These are phyloP conservation scores for Imleria badia DNA, from an alignment of 768 basidiomycete genomes.

Conservation along the genomic window DNA sequence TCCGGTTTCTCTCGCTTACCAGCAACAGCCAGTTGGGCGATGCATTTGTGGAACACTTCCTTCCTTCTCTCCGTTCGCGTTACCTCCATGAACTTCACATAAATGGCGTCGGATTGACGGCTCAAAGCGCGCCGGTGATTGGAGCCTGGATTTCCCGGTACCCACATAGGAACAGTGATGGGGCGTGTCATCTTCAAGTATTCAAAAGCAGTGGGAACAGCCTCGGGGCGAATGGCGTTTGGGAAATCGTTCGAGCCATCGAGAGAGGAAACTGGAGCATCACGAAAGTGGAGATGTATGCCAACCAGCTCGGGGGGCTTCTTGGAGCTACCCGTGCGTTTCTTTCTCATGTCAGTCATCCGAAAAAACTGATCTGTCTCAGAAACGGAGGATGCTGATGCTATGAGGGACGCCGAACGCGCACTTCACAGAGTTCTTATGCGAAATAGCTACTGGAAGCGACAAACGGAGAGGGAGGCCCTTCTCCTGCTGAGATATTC, in stretches of 20 bases:
- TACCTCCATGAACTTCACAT: constrained; percentile 53
- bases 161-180: constrained; percentile 5
- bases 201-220: constrained; percentile 60
- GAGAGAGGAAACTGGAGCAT: constrained; percentile 51
- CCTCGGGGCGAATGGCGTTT: constrained; percentile 47
- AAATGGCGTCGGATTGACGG: constrained; percentile 46
- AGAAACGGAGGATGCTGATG: constrained; percentile 21
- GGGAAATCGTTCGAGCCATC: constrained; percentile 48
- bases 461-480: constrained; percentile 47
- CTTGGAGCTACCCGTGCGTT: constrained; percentile 8
- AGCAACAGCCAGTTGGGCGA: constrained; percentile 50
- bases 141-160: constrained; percentile 48
- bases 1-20: constrained; percentile 51
- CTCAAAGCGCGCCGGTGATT: constrained; percentile 43
- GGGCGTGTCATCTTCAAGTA: constrained; percentile 42
- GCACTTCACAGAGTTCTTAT: constrained; percentile 38
- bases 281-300: constrained; percentile 47
- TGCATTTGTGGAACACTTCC: constrained; percentile 46
- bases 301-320: constrained; percentile 36
- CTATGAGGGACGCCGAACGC: constrained; percentile 37
- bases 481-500: constrained; percentile 49
- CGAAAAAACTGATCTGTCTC: constrained; percentile 15
- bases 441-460: constrained; percentile 50
- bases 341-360: constrained; percentile 7
- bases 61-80: constrained; percentile 48